Conservation (phyloP, 179 eudicot species). For the Corrigiola litoralis region DNA sequence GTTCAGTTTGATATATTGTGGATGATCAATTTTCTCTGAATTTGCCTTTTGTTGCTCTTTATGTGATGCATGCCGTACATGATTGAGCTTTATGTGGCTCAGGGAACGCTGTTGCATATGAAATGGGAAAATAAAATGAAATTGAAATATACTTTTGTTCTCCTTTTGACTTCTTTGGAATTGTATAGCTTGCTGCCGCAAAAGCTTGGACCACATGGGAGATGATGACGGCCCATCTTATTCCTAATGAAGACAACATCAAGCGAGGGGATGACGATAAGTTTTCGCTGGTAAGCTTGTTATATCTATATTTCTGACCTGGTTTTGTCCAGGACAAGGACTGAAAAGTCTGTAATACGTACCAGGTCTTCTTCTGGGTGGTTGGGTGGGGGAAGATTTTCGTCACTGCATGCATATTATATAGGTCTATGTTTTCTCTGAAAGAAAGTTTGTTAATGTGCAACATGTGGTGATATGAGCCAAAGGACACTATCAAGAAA, state of each 20-base stretch:
- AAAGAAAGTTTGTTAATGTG: not conserved
- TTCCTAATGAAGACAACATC: conserved; percentile 70
- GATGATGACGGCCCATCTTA: conserved; percentile 92
- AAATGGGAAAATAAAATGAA: not conserved
- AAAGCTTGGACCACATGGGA: conserved; percentile 99
- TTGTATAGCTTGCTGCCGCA: conserved; percentile 73
- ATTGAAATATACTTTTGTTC: not conserved
- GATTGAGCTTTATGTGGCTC: not conserved
- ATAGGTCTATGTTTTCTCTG: not conserved
- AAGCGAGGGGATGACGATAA: conserved; percentile 80
- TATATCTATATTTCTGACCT: conserved; percentile 2
- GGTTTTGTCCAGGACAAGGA: not conserved
- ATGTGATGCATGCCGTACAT: not conserved
- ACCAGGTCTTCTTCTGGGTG: not conserved
- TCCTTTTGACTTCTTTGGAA: not conserved
- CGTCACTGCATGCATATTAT: not conserved
- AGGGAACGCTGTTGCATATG: not conserved
- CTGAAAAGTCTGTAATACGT: not conserved
- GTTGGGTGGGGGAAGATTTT: not conserved
- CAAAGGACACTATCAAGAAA: no score
- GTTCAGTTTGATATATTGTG: no score
- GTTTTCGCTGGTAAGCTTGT: conserved; percentile 65
- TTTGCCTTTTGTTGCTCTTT: not conserved
- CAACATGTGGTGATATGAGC: not conserved
- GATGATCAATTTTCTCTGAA: no score